Evolutionary conservation across 2,329 filamentous ascomycete species (phyloP), one percentile per base, ranked within the genome.

Genomic region (Scytalidium lignicola): DNA sequence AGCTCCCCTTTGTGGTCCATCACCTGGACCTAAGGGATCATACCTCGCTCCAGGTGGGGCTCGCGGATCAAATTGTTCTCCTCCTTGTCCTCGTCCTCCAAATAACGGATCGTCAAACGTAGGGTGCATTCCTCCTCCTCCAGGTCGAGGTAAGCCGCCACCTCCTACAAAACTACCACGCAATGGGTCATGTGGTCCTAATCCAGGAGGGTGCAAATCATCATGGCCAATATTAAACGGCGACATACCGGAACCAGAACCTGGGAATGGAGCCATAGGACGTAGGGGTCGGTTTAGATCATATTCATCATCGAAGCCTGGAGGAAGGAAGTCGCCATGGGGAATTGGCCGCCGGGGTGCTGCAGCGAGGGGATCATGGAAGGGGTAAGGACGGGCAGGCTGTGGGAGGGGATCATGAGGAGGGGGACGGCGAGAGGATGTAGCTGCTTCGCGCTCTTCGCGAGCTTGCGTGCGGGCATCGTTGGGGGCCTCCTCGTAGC

Each of bases 31-130:
- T 19, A 91, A 70, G 2, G 92, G 92, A 72, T 97, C 93, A 71
- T 90, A 97, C 55, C 93, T 76, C n/a, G 90, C 86, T 1, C 93
- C 93, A 2, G 90, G 90, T 3, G 93, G 93, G 22, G 82, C 85
- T 63, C 85, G 85, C 1, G 86, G 83, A 62, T 91, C 79, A 61
- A 79, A 85, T 0, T 72, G 74, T 15, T 65, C 73, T 29, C 69
- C 67, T 2, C 74, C 67, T 1, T 73, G 75, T 6, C 71, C 71
- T 10, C 66, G 69, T 1, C 73, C 75, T 6, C 72, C 72, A 63
- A 96, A 96, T 43, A 96, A 68, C 6, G 89, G 90, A 63, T 97
- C 91, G 59, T 96, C 90, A 65, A 96, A 93, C 0, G 91, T 95
- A 1, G 93, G 93, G 67, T 96, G 88, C 93, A 99, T 99, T 1